Evolutionary conservation across 2,329 filamentous ascomycete species (phyloP).

Genomic region (Lachnellula suecica): DNA sequence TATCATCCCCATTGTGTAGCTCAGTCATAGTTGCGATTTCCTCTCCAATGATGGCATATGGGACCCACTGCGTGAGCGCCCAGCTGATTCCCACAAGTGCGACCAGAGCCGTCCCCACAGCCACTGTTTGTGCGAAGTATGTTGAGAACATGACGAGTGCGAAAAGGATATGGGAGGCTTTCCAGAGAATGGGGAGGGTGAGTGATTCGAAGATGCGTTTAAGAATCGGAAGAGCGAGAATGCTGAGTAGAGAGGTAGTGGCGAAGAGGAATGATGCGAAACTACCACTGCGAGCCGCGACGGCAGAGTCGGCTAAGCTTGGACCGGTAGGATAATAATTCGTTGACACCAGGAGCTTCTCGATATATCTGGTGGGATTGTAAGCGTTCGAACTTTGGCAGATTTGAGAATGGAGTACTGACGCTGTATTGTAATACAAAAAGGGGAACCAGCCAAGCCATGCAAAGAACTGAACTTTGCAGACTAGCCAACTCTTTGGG

Average conservation of each 20-base stretch:
- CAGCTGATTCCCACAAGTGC: conserved; percentile 25
- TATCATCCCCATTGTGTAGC: neutral
- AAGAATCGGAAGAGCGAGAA: neutral
- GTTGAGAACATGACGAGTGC: conserved; percentile 2
- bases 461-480: conserved; percentile 26
- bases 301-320: neutral
- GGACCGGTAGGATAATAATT: neutral
- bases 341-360: conserved; percentile 3
- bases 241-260: neutral
- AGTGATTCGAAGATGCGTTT: neutral
- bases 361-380: conserved; percentile 9
- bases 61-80: conserved; percentile 32
- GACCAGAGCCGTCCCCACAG: neutral
- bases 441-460: conserved; percentile 36
- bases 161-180: conserved; percentile 10
- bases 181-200: conserved; percentile 20
- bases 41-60: conserved; percentile 29
- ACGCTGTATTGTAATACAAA: conserved; percentile 33
- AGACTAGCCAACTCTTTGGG: conserved; percentile 15
- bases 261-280: neutral
- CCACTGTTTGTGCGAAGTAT: neutral
- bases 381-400: too few species aligned
- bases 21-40: conserved; percentile 19
- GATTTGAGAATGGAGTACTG: conserved; percentile 8
- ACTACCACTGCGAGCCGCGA: neutral